Base-by-base conservation (phyloP, 768 basidiomycete species). In the Termitomyces sp. region DNA sequence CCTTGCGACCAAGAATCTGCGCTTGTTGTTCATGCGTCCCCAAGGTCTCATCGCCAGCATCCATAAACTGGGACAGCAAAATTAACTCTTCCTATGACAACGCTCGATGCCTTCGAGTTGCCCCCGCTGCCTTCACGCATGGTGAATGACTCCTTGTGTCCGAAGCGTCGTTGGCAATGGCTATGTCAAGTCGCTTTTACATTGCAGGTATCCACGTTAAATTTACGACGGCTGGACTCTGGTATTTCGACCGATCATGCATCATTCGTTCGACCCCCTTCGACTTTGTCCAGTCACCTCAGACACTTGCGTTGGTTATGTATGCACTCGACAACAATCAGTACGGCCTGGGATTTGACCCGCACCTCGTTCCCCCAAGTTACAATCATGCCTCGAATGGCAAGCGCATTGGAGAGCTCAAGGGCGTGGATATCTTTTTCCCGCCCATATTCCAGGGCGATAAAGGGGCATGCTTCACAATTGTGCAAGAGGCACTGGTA, bases 151-250 rank as follows among this genome's bases (percentile, higher is more conserved):
- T 35, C 11, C 45, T 60, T 22, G 33, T 60, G n/a, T 60, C 42
- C 13, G 35, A 60, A 20, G 53, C 53, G 13, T 54, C 59, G 4
- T 36, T 35, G 2, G 45, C 45, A 45, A 58, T 71, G 42, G 50
- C 53, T 8, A 44, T 46, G 2, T 58, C 57, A n/a, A 63, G 60
- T 58, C 65, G 71, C 12, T 57, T 62, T 42, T 69, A 63, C 52
- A 57, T 59, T 0, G 63, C 67, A 20, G 69, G 73, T 7, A 62
- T 71, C 20, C 61, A 66, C 46, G 55, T 73, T 13, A 55, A 68
- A 33, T 32, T 63, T 18, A 62, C 44, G 1, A 52, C 11, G 8
- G 57, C 70, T 13, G 65, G 58, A 2, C 59, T 74, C 3, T 70
- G 68, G 67, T 75, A 73, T 59, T 70, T n/a, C n/a, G n/a, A n/a